Conservation (phyloP, 2,329 filamentous ascomycete species). For the Stromatinia cepivora region DNA sequence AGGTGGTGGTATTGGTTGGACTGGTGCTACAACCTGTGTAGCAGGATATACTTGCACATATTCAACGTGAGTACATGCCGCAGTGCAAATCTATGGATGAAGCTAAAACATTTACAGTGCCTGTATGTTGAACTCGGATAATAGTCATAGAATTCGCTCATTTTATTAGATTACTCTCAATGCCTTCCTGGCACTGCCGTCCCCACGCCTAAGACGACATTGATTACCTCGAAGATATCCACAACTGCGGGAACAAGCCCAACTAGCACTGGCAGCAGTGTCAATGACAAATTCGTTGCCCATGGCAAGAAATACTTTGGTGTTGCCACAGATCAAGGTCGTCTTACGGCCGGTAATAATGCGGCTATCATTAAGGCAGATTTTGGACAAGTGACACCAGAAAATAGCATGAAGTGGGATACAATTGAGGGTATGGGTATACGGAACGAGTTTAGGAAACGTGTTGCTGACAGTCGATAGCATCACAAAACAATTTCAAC, state of each 20-base stretch:
- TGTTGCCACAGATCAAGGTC: constrained; percentile 55
- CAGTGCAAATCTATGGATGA: background rate
- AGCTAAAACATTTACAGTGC: background rate
- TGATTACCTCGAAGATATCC: constrained; percentile 17
- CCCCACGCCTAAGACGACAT: constrained; percentile 18
- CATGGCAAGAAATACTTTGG: constrained; percentile 68
- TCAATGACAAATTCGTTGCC: constrained; percentile 58
- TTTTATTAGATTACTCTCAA: constrained; percentile 31
- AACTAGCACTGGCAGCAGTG: constrained; percentile 42
- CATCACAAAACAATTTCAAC: constrained; percentile 52
- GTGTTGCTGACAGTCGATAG: constrained; percentile 7
- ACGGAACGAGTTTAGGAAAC: background rate
- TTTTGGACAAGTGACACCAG: constrained; percentile 65
- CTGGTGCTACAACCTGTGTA: constrained; percentile 38
- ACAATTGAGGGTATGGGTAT: constrained; percentile 46
- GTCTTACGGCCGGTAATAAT: constrained; percentile 51
- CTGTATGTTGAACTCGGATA: constrained; percentile 10
- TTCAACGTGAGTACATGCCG: constrained; percentile 25
- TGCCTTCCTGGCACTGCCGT: constrained; percentile 29
- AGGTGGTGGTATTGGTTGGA: constrained; percentile 40
- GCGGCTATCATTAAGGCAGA: constrained; percentile 57
- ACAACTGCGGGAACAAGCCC: constrained; percentile 6
- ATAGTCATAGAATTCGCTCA: background rate
- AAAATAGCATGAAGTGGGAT: constrained; percentile 73
- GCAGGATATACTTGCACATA: constrained; percentile 37